phyloP scores from a whole-genome alignment of 805 yeast genomes.

The Diddensiella santjacobensis region DNA sequence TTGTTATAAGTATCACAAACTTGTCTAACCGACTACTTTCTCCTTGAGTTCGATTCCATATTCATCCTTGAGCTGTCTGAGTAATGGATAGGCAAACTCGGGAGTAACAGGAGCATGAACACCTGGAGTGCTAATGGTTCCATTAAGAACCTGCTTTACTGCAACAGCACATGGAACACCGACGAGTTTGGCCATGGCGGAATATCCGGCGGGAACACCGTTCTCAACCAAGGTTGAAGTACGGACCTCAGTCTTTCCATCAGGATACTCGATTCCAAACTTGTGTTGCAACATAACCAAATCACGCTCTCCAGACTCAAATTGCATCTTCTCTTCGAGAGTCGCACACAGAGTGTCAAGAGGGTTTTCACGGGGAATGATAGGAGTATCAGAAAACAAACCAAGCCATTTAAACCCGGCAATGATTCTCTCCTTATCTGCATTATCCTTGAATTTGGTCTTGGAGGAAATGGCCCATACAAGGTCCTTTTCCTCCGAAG shows the following conservation, averaged over 20 bases:
- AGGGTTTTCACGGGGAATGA: constrained; percentile 88
- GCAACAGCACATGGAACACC: constrained; percentile 99
- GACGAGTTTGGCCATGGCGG: constrained; percentile 97
- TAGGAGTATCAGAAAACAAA: constrained; percentile 69
- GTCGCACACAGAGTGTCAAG: constrained; percentile 96
- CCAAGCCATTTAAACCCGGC: constrained; percentile 94
- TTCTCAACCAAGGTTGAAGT: constrained; percentile 93
- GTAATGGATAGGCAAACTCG: constrained; percentile 84
- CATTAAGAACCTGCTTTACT: constrained; percentile 76
- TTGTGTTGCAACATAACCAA: constrained; percentile 94
- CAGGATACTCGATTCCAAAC: constrained; percentile 95
- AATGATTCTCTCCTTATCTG: constrained; percentile 81
- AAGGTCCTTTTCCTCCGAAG: constrained; percentile 68
- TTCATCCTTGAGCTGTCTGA: constrained; percentile 85
- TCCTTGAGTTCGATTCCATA: constrained; percentile 85
- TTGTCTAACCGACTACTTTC: constrained; percentile 49
- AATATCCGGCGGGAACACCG: constrained; percentile 85
- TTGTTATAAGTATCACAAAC: no score
- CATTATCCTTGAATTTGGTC: constrained; percentile 75
- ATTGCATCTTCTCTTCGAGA: constrained; percentile 92
- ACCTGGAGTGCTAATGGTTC: constrained; percentile 74
- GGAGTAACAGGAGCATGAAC: constrained; percentile 90
- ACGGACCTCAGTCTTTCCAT: constrained; percentile 86
- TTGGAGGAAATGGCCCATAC: constrained; percentile 69
- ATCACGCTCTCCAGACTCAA: constrained; percentile 93